Conservation (phyloP, 169 alveolate species). For the Plasmodium vivax region DNA sequence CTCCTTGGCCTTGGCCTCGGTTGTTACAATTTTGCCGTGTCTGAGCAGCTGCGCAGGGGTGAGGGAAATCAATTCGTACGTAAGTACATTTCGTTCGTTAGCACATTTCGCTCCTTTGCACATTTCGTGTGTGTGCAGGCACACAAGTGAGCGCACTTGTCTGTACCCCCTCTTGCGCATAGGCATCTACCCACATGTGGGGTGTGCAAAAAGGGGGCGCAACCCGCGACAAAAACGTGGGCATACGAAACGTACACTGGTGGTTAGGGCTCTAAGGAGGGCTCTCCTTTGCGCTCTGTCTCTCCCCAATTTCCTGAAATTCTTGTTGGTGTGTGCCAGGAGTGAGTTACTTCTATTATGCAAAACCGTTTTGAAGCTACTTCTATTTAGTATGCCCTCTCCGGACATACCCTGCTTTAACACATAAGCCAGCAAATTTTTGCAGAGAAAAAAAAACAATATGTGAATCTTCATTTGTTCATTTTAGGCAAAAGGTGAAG, state of each 20-base stretch:
- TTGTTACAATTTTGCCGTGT: constrained; percentile 84
- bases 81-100: background rate
- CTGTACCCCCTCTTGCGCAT: background rate
- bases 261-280: constrained; percentile 83
- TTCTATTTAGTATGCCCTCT: constrained; percentile 13
- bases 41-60: constrained; percentile 73
- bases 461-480: constrained; percentile 65
- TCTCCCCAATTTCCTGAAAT: constrained; percentile 78
- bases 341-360: constrained; percentile 32
- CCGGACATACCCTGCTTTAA: constrained; percentile 18
- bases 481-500: constrained; percentile 11
- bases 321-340: constrained; percentile 58
- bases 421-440: constrained; percentile 32
- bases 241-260: constrained; percentile 54
- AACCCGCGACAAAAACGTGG: background rate
- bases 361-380: background rate
- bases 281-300: constrained; percentile 83
- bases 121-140: background rate
- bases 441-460: constrained; percentile 35
- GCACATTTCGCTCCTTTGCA: background rate
- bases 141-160: background rate
- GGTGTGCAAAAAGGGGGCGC: background rate
- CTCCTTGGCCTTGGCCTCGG: constrained; percentile 84
- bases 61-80: background rate
- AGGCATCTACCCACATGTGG: background rate